Percentiles rank a stretch among this genome's conserved stretches.
Evolutionary conservation across 768 basidiomycete species (phyloP).

Genomic region (Crepidotus variabilis): DNA sequence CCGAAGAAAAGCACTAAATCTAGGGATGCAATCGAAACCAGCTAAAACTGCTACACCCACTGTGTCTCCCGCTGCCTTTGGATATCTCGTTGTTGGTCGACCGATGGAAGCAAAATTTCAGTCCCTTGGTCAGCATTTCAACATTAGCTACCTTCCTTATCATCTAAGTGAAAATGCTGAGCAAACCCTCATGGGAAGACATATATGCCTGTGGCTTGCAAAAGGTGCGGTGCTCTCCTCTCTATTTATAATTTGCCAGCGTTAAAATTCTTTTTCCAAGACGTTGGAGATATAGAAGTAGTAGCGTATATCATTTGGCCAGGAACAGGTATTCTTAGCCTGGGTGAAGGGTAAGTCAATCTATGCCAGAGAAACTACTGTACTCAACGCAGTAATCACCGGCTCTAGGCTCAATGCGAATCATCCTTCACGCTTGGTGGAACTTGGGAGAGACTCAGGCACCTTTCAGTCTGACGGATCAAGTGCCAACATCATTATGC

Average conservation of each 20-base stretch:
- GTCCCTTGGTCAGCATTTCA: not conserved
- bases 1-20: no score
- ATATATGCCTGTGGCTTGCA: not conserved
- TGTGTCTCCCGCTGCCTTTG: not conserved
- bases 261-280: no score
- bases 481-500: not conserved
- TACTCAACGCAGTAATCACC: no score
- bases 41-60: no score
- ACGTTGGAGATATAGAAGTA: not conserved
- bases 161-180: not conserved
- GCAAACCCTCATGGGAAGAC: not conserved
- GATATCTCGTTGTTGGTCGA: not conserved
- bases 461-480: not conserved
- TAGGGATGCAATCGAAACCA: not conserved
- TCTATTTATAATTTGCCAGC: not conserved
- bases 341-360: not conserved
- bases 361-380: no score
- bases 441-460: not conserved
- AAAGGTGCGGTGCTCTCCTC: not conserved
- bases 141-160: not conserved
- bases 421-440: not conserved
- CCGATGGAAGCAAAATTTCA: not conserved
- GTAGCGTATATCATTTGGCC: not conserved
- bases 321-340: not conserved
- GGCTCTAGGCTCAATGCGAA: not conserved